These are phyloP conservation scores for Heterobasidion parviporum DNA, from an alignment of 1,284 basidiomycete genomes.

Conservation along the genomic window DNA sequence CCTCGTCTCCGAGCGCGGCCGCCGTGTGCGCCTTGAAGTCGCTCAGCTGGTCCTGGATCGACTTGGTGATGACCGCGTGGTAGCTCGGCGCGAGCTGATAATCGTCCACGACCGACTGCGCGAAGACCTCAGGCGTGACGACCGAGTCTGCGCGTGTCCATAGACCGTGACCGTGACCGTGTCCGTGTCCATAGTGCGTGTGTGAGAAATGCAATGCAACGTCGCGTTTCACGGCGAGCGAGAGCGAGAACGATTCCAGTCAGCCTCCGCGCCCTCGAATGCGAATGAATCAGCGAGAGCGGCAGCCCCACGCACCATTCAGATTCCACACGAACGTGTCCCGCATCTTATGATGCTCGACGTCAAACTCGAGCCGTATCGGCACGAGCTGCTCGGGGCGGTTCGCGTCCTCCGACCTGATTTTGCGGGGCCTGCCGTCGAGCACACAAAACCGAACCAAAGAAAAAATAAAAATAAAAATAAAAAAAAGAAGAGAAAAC, in stretches of 20 bases:
- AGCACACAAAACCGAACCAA: constrained; percentile 6
- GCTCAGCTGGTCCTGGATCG: constrained; percentile 82
- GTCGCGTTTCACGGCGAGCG: background rate
- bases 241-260: no score
- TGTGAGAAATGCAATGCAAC: background rate
- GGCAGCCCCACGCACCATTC: constrained; percentile 49
- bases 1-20: constrained; percentile 10
- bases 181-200: background rate
- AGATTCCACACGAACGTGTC: constrained; percentile 98
- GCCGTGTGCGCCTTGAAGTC: constrained; percentile 68
- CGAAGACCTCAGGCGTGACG: constrained; percentile 86
- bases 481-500: constrained; percentile 8
- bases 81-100: constrained; percentile 74
- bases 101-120: constrained; percentile 87
- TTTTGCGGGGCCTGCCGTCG: constrained; percentile 47
- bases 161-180: no score
- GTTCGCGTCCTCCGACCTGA: constrained; percentile 50
- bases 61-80: constrained; percentile 67
- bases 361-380: constrained; percentile 91
- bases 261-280: background rate
- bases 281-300: background rate
- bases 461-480: no score
- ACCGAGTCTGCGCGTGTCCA: constrained; percentile 60
- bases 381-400: constrained; percentile 80
- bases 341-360: constrained; percentile 85